Conservation (phyloP, 345 rosid species). For the Brassica juncea region DNA sequence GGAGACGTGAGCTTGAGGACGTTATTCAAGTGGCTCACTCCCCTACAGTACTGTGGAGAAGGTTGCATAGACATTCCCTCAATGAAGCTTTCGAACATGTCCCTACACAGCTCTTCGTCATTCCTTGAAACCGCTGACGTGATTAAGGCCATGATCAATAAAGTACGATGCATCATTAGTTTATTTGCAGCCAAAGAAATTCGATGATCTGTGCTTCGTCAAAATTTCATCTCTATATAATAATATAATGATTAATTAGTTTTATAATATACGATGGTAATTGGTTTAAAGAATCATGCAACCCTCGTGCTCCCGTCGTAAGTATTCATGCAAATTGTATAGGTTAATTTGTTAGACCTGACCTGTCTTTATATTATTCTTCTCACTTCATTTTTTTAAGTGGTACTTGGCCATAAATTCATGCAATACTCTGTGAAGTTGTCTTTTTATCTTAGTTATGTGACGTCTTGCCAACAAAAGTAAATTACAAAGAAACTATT, state of each 20-base stretch:
- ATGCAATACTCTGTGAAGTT: conserved; percentile 1
- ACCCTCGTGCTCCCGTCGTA: not conserved
- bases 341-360: conserved; percentile 28
- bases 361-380: not conserved
- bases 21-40: conserved; percentile 34
- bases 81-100: conserved; percentile 20
- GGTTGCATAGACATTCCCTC: conserved; percentile 13
- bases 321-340: conserved; percentile 26
- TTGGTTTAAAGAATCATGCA: conserved; percentile 23
- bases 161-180: conserved; percentile 26
- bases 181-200: not conserved
- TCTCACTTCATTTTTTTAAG: not conserved
- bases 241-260: not conserved
- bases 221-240: not conserved
- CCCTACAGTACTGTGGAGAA: conserved; percentile 35
- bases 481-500: conserved; percentile 36
- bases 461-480: not conserved
- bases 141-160: conserved; percentile 31
- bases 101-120: conserved; percentile 29
- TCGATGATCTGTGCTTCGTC: conserved; percentile 4
- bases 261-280: not conserved
- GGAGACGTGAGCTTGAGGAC: conserved; percentile 29
- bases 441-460: not conserved
- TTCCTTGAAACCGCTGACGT: conserved; percentile 16
- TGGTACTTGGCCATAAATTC: not conserved